Conservation (phyloP, 495 filamentous ascomycete species). For the Friedmanniomyces endolithicus region DNA sequence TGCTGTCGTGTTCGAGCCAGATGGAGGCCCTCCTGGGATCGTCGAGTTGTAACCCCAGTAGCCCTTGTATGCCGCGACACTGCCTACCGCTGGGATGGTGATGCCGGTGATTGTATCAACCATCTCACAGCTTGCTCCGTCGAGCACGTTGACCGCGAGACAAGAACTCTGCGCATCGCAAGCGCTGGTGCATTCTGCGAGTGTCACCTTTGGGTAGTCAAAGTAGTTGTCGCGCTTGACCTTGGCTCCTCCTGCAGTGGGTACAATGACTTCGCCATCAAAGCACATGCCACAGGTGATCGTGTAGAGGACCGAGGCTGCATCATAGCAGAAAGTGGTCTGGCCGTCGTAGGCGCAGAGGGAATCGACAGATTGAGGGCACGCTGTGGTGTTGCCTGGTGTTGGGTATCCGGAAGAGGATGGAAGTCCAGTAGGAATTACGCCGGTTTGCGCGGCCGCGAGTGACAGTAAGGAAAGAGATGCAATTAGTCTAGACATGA, state of each 20-base stretch:
- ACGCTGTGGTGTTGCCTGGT: constrained; percentile 1
- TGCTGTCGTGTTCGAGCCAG: background rate
- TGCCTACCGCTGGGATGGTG: background rate
- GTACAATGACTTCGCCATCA: background rate
- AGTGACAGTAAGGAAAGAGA: constrained; percentile 1
- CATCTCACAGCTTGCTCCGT: background rate
- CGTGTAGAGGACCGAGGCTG: constrained; percentile 4
- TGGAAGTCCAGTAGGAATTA: background rate
- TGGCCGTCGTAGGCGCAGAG: constrained; percentile 3
- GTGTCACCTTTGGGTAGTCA: background rate
- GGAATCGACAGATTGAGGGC: background rate
- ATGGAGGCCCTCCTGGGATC: background rate
- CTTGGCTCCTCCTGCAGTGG: background rate
- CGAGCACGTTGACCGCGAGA: constrained; percentile 4
- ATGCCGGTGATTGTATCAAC: constrained; percentile 6
- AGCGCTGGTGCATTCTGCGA: constrained; percentile 1
- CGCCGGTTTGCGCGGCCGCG: constrained; percentile 1
- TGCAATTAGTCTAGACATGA: constrained; percentile 5
- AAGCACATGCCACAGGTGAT: constrained; percentile 7
- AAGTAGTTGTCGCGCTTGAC: background rate
- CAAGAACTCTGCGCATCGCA: constrained; percentile 1
- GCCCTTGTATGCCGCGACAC: constrained; percentile 6
- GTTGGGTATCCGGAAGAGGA: constrained; percentile 4
- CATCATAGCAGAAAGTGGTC: constrained; percentile 12
- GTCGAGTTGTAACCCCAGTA: constrained; percentile 8